A percentile compares a stretch with the other conserved stretches of the same genome.
These are phyloP conservation scores for Curvularia eragrostidis DNA, from an alignment of 2,329 filamentous ascomycete species.

Conservation along the genomic window DNA sequence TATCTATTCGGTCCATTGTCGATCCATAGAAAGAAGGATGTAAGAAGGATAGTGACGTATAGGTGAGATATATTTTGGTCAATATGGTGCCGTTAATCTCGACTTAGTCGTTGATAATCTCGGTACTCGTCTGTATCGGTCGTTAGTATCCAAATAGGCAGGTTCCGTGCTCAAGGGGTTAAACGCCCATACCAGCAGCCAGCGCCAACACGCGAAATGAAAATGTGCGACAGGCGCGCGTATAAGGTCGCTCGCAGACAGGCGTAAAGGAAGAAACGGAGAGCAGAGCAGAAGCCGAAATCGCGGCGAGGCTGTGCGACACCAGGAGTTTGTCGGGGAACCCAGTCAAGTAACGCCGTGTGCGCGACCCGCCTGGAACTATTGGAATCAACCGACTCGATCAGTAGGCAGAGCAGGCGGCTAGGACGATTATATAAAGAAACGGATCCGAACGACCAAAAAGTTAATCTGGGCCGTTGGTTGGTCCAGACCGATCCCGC, in stretches of 20 bases:
- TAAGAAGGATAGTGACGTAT: slow-evolving; percentile 24
- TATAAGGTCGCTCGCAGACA: slow-evolving; percentile 8
- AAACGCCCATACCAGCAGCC: slow-evolving; percentile 33
- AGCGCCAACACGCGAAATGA: slow-evolving; percentile 29
- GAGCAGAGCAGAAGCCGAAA: slow-evolving; percentile 13
- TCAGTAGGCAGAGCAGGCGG: slow-evolving; percentile 25
- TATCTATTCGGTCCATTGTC: slow-evolving; percentile 46
- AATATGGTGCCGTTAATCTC: slow-evolving; percentile 29
- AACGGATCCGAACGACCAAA: slow-evolving; percentile 25
- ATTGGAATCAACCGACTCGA: slow-evolving; percentile 28
- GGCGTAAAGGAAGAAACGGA: slow-evolving; percentile 12
- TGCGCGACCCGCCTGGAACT: slow-evolving; percentile 30
- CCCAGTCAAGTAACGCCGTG: slow-evolving; percentile 30
- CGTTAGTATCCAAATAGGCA: slow-evolving; percentile 33
- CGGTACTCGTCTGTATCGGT: slow-evolving; percentile 31
- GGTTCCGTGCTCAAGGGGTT: slow-evolving; percentile 29
- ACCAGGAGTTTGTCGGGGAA: slow-evolving; percentile 13
- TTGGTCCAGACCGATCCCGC: slow-evolving; percentile 31
- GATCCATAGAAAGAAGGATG: slow-evolving; percentile 28
- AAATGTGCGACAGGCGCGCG: slow-evolving; percentile 10
- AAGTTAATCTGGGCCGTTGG: slow-evolving; percentile 31
- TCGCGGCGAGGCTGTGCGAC: slow-evolving; percentile 23
- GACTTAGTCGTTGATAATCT: slow-evolving; percentile 25
- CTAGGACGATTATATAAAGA: slow-evolving; percentile 23
- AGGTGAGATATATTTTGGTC: slow-evolving; percentile 9